Base-by-base conservation (phyloP, 2,329 filamentous ascomycete species). In the Magnaporthales sp. region DNA sequence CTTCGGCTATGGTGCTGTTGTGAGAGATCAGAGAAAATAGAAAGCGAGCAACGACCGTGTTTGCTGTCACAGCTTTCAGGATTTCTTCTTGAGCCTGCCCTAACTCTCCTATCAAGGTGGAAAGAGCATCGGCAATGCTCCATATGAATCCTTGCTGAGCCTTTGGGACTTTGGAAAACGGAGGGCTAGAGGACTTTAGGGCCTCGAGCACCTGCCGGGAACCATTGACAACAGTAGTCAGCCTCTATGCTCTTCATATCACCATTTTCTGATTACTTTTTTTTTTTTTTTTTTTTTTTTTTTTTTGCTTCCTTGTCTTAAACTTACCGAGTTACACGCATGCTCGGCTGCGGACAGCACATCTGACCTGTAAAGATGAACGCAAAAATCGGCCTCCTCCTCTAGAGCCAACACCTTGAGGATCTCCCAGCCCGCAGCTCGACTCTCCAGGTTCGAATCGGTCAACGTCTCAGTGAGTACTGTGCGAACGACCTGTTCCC, bases 401-500 rank as follows among this genome's bases (percentile, higher is more conserved):
- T 89, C 84, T 69, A 84, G 79, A 2, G 83, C 84, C 66, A 91
- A 79, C 58, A 86, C 82, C 69, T 83, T 81, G 65, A 91, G 77
- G 69, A 90, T 88, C 13, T 84, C 83, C 88, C 88, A 91, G n/a
- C 86, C 88, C 24, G 87, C 85, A 60, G 86, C 84, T 63, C 85
- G 81, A 71, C 86, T 86, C 75, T 90, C 87, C 65, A 89, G 78
- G 67, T 81, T 85, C 51, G 82, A 78, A 72, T 91, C 88, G 27
- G 86, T 87, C 67, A 90, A 76, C 31, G 86, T 89, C 78, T 89
- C 85, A 32, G 82, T 86, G 68, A 90, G 80, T 60, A 91, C 74
- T 65, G 84, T 84, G 70, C 83, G 83, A 60, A 90, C 86, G 70
- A 91, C 80, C 74, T 89, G 86, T 75, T 91, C 88, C 26, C 87